A percentile compares a stretch with the other conserved stretches of the same genome.
phyloP scores from a whole-genome alignment of 2,329 filamentous ascomycete species.

The Mycocentrospora acerina region DNA sequence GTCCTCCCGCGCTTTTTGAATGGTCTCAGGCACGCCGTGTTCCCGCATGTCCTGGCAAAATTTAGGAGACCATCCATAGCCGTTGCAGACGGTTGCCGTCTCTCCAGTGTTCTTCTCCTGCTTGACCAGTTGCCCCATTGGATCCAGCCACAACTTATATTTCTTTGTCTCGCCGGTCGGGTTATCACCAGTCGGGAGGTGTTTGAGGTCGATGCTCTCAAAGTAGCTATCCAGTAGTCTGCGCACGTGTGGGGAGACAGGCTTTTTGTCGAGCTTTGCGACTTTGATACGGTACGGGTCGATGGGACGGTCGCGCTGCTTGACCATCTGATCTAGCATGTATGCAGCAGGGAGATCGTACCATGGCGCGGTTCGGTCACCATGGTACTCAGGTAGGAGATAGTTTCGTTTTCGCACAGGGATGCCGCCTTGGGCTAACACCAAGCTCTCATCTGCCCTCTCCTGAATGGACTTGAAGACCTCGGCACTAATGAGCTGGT shows the following conservation, averaged over 20 bases:
- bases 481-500: slow-evolving; percentile 60
- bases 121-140: slow-evolving; percentile 69
- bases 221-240: slow-evolving; percentile 68
- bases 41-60: slow-evolving; percentile 81
- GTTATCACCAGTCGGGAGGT: slow-evolving; percentile 50
- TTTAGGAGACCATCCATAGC: slow-evolving; percentile 82
- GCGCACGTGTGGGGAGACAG: slow-evolving; percentile 69
- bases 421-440: slow-evolving; percentile 29
- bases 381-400: slow-evolving; percentile 73
- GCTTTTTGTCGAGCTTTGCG: slow-evolving; percentile 64
- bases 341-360: slow-evolving; percentile 82
- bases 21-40: slow-evolving; percentile 23
- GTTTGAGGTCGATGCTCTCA: slow-evolving; percentile 57
- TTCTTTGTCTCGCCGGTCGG: slow-evolving; percentile 29
- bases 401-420: slow-evolving; percentile 60
- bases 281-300: slow-evolving; percentile 66
- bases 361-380: slow-evolving; percentile 71
- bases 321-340: slow-evolving; percentile 75
- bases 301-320: slow-evolving; percentile 74
- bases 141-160: slow-evolving; percentile 62
- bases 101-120: slow-evolving; percentile 68
- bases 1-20: slow-evolving; percentile 24
- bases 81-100: slow-evolving; percentile 67
- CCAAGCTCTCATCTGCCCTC: slow-evolving; percentile 51
- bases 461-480: slow-evolving; percentile 62